Conservation (phyloP, 2,329 filamentous ascomycete species). For the Cryphonectria carpinicola region DNA sequence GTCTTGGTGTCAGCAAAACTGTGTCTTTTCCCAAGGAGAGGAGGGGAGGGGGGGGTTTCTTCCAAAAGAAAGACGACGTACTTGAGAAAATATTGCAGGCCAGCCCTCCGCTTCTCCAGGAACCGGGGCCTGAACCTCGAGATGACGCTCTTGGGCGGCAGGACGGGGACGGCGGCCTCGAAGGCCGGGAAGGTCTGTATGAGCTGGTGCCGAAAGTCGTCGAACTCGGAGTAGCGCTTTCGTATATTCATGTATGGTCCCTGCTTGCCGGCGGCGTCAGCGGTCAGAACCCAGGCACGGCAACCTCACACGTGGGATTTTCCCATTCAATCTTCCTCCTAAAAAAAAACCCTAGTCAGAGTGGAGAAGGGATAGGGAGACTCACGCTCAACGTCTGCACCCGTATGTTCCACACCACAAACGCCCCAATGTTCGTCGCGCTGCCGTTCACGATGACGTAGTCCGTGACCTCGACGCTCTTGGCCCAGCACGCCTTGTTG, state of each 20-base stretch:
- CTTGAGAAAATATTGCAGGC: conserved; percentile 93
- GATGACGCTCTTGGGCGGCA: conserved; percentile 90
- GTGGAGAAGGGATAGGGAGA: conserved; percentile 30
- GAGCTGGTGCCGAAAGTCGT: conserved; percentile 75
- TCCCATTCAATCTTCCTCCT: background rate
- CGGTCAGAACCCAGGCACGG: background rate
- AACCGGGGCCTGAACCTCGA: conserved; percentile 85
- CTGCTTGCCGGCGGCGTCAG: conserved; percentile 39
- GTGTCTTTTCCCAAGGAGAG: background rate
- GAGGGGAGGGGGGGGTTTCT: background rate
- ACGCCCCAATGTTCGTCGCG: conserved; percentile 72
- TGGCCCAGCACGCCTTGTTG: conserved; percentile 67
- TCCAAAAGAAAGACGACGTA: conserved; percentile 49
- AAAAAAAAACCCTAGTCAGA: background rate
- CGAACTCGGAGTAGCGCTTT: conserved; percentile 91
- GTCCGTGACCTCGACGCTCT: conserved; percentile 63
- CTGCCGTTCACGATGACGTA: conserved; percentile 61
- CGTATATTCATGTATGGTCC: conserved; percentile 65
- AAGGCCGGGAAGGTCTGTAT: conserved; percentile 82
- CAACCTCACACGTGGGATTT: background rate
- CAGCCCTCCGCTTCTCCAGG: conserved; percentile 79
- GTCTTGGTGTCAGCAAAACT: background rate
- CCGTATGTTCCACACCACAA: conserved; percentile 91
- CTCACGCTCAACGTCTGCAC: conserved; percentile 83
- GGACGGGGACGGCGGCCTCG: conserved; percentile 79